A percentile compares a stretch with the other conserved stretches of the same genome.
Conservation (phyloP, 1,284 basidiomycete species). For the Ceratobasidium theobromae region DNA sequence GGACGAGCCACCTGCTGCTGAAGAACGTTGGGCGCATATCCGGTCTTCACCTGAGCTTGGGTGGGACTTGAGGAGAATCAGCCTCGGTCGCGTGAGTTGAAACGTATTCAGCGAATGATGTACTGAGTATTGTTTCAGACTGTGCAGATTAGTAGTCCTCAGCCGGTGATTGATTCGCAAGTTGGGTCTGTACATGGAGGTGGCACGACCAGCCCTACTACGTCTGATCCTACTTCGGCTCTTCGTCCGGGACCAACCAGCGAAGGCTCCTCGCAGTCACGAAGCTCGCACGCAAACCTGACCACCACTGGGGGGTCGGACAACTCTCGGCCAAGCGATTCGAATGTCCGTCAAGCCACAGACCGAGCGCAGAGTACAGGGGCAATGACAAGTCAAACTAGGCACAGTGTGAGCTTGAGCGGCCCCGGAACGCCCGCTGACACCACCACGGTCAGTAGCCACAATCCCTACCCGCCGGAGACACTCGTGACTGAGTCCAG, state of each 20-base stretch:
- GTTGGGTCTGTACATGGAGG: constrained; percentile 20
- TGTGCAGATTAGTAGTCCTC: constrained; percentile 21
- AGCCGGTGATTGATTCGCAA: constrained; percentile 5
- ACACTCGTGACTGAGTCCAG: constrained; percentile 31
- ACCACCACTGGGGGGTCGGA: background rate
- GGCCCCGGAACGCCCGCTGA: constrained; percentile 6
- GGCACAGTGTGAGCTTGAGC: background rate
- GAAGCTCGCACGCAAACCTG: too few relatives aligned
- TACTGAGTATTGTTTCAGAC: background rate
- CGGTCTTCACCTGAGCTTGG: constrained; percentile 6
- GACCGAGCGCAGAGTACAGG: background rate
- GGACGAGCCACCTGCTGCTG: constrained; percentile 25
- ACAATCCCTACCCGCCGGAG: constrained; percentile 28
- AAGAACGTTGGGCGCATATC: constrained; percentile 22
- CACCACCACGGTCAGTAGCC: constrained; percentile 31
- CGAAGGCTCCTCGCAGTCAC: constrained; percentile 2
- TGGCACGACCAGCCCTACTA: constrained; percentile 3
- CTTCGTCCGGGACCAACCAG: background rate
- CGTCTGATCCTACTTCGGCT: background rate
- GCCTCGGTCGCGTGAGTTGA: constrained; percentile 23
- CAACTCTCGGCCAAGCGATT: constrained; percentile 6
- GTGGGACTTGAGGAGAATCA: constrained; percentile 15
- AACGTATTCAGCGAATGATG: background rate
- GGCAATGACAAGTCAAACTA: background rate
- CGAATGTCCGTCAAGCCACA: background rate